A percentile compares a stretch with the other conserved stretches of the same genome.
These are phyloP conservation scores for Penicillium longicatenatum DNA, from an alignment of 495 filamentous ascomycete species.

Conservation along the genomic window DNA sequence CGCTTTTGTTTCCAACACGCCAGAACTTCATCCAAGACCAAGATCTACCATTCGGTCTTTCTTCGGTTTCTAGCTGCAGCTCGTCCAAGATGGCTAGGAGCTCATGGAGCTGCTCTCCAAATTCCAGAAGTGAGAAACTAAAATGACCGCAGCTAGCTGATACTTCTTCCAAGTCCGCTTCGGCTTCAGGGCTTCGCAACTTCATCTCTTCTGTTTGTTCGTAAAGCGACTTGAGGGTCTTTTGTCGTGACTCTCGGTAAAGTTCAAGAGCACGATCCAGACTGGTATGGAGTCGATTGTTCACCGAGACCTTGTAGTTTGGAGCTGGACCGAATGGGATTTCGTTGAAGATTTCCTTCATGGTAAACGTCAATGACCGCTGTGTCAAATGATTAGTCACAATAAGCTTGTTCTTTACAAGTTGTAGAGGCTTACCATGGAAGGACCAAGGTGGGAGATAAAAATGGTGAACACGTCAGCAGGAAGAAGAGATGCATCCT, in stretches of 20 bases:
- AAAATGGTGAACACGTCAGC: constrained; percentile 87
- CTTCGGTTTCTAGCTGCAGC: constrained; percentile 67
- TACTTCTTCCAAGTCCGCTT: constrained; percentile 94
- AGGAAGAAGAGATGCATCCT: constrained; percentile 46
- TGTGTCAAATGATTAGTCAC: constrained; percentile 30
- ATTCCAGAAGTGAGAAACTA: constrained; percentile 81
- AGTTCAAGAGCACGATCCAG: constrained; percentile 76
- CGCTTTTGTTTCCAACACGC: constrained; percentile 37
- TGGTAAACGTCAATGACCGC: constrained; percentile 87
- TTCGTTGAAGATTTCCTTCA: constrained; percentile 84
- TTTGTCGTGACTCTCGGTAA: constrained; percentile 70
- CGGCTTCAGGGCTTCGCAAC: constrained; percentile 65
- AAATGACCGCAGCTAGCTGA: constrained; percentile 96
- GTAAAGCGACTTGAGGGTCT: constrained; percentile 78
- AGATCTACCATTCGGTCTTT: constrained; percentile 56
- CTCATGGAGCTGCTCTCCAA: constrained; percentile 83
- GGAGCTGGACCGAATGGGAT: constrained; percentile 73
- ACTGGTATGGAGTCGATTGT: constrained; percentile 76
- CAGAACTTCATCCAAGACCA: constrained; percentile 92
- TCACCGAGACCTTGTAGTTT: constrained; percentile 66
- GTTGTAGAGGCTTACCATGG: constrained; percentile 61
- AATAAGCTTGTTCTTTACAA: not conserved
- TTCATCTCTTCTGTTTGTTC: constrained; percentile 69
- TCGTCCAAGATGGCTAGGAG: constrained; percentile 85
- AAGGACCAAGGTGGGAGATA: constrained; percentile 83